Evolutionary conservation across 768 basidiomycete species (phyloP), one percentile per base, ranked within the genome.

Genomic region (Coprinopsis strossmayeri): DNA sequence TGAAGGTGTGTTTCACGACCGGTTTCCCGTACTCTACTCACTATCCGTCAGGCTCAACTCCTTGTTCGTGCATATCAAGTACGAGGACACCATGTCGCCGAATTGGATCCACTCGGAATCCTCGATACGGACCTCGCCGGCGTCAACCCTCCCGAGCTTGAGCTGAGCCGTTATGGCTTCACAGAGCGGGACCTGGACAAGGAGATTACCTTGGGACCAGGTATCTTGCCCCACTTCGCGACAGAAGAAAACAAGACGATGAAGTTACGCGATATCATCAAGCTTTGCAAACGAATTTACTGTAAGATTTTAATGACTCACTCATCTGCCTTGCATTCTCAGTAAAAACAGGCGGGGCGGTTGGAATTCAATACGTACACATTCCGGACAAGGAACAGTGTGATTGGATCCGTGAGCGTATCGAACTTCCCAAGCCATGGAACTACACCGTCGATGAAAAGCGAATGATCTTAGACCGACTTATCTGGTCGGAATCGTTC

Each of bases 21-120:
- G 45, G 43, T 23, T 37, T 48, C 3, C 53, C 25, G 25, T 24
- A 34, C 23, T 23, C 55, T 18, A 49, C 35, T 11, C 42, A 20
- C 34, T 40, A 42, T 40, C 15, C n/a, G 53, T 2, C 61, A 98
- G 95, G 86, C 92, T 15, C 96, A 99, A 87, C 78, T 98, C 24
- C 84, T 99, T 49, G 92, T 97, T 45, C 87, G 96, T 49, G 96
- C 96, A 2, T 99, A 96, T 69, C 96, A 99, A 82, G 96, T 99
- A 15, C 89, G 95, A 51, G 96, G 96, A 13, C 96, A 99, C 60
- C 93, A 97, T 59, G 76, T 93, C 50, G 96, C 95, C 28, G 88
- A 96, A 55, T 76, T 99, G 46, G 96, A 99, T 63, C 96, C 96
- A 26, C 79, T 99, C 15, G 93, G 93, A 13, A 93, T 99, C 59